Percentiles rank a stretch among this genome's conserved stretches.
Evolutionary conservation across 1,284 basidiomycete genomes (phyloP).

Genomic region (Ceratorhiza oryzae-sativae): DNA sequence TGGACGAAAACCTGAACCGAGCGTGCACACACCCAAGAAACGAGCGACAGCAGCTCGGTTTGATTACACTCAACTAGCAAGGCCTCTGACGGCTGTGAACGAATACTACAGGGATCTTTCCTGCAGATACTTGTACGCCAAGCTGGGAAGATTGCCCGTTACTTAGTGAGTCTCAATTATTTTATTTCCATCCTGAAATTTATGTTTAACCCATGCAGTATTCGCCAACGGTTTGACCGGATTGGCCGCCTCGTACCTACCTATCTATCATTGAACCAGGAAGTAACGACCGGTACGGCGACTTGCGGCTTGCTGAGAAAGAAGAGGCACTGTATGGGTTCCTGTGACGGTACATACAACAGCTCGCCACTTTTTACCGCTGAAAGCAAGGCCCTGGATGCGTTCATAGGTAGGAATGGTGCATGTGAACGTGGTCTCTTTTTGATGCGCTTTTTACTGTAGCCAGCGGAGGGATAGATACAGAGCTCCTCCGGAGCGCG

Average conservation of each 20-base stretch:
- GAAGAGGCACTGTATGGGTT: background rate
- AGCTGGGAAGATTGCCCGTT: slow-evolving; percentile 4
- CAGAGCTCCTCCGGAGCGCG: slow-evolving; percentile 13
- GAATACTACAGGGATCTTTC: slow-evolving; percentile 6
- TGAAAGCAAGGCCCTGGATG: slow-evolving; percentile 27
- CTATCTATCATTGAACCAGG: slow-evolving; percentile 1
- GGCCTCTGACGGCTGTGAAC: background rate
- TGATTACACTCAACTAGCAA: slow-evolving; percentile 10
- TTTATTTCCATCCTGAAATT: background rate
- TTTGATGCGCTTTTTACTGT: background rate
- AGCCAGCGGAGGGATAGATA: slow-evolving; percentile 1
- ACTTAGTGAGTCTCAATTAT: slow-evolving; percentile 1
- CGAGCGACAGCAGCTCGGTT: background rate
- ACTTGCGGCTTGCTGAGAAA: slow-evolving; percentile 10
- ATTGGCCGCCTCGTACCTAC: slow-evolving; percentile 6
- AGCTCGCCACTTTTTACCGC: slow-evolving; percentile 21
- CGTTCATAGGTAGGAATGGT: slow-evolving; percentile 14
- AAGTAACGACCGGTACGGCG: background rate
- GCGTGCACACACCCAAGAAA: slow-evolving; percentile 4
- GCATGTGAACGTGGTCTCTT: background rate
- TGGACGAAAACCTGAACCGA: background rate
- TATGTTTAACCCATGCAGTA: background rate
- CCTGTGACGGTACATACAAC: background rate
- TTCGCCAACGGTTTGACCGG: slow-evolving; percentile 17
- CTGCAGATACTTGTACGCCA: slow-evolving; percentile 8